phyloP scores from a whole-genome alignment of 129 eudicot species.

The Helianthus annuus region HanXRQr2.0-SUNRISE NC_035442.2:137841609-137842108 shows the following conservation, averaged over 20 bases:
- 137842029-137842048: slow-evolving; percentile 78
- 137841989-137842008: slow-evolving; percentile 62
- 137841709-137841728: no score
- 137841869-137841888: slow-evolving; percentile 68
- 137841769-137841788: slow-evolving; percentile 74
- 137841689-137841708: no score
- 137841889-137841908: slow-evolving; percentile 66
- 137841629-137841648: no score
- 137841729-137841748: not conserved
- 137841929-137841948: slow-evolving; percentile 66
- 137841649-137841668: no score
- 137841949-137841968: slow-evolving; percentile 64
- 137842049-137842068: slow-evolving; percentile 73
- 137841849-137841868: slow-evolving; percentile 60
- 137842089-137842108: slow-evolving; percentile 72
- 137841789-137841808: slow-evolving; percentile 78
- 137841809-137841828: slow-evolving; percentile 84
- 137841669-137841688: no score
- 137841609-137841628: no score
- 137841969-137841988: slow-evolving; percentile 62
- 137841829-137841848: slow-evolving; percentile 82
- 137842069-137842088: slow-evolving; percentile 46
- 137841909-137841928: slow-evolving; percentile 61
- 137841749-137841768: slow-evolving; percentile 67
- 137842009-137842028: slow-evolving; percentile 79